phyloP scores from a whole-genome alignment of 2,329 filamentous ascomycete genomes.

The Ophiostoma piceae region DNA sequence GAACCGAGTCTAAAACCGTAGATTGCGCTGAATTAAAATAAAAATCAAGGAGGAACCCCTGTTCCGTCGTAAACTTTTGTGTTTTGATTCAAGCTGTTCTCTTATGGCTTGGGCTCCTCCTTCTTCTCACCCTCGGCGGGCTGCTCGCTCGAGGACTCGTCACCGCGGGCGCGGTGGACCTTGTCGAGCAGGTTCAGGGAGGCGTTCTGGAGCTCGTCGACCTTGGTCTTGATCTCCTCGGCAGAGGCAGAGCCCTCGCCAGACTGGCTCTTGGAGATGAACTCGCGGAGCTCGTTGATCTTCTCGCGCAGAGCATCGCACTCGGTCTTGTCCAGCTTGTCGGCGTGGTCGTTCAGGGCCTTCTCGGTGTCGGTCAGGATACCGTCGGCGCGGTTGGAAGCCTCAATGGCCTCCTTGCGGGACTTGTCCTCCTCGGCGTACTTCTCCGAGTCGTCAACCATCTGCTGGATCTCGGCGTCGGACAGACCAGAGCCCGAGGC shows the following conservation, averaged over 20 bases:
- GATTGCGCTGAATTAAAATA: background rate
- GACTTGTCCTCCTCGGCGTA: constrained; percentile 94
- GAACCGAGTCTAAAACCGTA: background rate
- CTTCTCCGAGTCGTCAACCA: constrained; percentile 97
- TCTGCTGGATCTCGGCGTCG: constrained; percentile 88
- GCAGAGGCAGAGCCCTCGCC: constrained; percentile 82
- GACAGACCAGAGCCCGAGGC: constrained; percentile 95
- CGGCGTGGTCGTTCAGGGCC: constrained; percentile 92
- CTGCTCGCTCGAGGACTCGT: constrained; percentile 44
- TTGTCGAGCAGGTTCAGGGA: constrained; percentile 98
- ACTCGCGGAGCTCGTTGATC: constrained; percentile 78
- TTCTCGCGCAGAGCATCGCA: constrained; percentile 90
- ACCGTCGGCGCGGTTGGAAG: constrained; percentile 94
- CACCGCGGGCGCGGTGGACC: constrained; percentile 93
- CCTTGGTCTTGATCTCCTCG: constrained; percentile 96
- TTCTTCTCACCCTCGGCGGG: constrained; percentile 69
- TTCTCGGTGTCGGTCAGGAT: constrained; percentile 98
- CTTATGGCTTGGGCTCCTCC: constrained; percentile 64
- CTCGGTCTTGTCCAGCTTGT: constrained; percentile 95
- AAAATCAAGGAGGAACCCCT: background rate
- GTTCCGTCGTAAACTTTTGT: constrained; percentile 19
- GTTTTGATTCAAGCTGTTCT: constrained; percentile 21
- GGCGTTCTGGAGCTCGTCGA: constrained; percentile 92
- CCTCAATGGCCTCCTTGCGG: constrained; percentile 90
- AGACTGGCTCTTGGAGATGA: constrained; percentile 88